Conservation (phyloP, 73 alveolate genomes). For the Paramecium primaurelia region DNA sequence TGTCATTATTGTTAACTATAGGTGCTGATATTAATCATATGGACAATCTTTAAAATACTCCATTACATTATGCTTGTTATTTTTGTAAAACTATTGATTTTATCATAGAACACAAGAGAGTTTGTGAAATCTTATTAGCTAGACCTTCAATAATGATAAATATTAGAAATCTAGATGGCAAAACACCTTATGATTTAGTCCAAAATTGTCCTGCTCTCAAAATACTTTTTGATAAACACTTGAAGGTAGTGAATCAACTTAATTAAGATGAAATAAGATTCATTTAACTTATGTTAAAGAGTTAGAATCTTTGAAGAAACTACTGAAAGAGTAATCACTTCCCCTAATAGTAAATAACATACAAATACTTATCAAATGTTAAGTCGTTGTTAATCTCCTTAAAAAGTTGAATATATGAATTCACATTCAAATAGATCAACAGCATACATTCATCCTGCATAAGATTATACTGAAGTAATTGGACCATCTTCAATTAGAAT, state of each 20-base stretch:
- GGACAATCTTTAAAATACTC: neutral
- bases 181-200: conserved; percentile 13
- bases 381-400: neutral
- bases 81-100: neutral
- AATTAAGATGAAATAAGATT: conserved; percentile 25
- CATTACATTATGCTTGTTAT: conserved; percentile 19
- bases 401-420: neutral
- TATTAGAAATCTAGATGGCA: neutral
- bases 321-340: neutral
- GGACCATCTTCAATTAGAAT: conserved; percentile 49
- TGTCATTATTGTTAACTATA: neutral
- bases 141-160: conserved; percentile 1
- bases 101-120: neutral
- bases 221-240: neutral
- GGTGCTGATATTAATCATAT: conserved; percentile 3
- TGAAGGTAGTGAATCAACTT: neutral
- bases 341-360: neutral
- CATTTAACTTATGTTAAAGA: conserved; percentile 24
- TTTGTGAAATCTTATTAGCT: neutral
- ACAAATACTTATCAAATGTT: neutral
- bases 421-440: conserved; percentile 15
- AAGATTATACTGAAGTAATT: conserved; percentile 7
- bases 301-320: conserved; percentile 28
- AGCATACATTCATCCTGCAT: neutral
- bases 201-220: neutral